Evolutionary conservation across 2,329 filamentous ascomycete species (phyloP).

Genomic region (Colletotrichum viniferum): DNA sequence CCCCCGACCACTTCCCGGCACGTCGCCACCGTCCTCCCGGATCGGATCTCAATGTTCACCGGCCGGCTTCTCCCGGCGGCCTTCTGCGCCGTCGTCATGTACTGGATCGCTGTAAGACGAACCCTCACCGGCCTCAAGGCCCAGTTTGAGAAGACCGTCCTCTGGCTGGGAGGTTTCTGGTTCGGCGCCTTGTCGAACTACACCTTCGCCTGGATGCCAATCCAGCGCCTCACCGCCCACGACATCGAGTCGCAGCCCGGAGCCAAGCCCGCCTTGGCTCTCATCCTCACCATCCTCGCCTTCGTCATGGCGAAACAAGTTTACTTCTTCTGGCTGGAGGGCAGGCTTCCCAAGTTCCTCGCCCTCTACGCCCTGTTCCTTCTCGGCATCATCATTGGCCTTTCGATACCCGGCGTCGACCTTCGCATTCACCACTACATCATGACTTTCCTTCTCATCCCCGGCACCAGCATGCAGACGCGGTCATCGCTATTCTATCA

Average conservation of each 20-base stretch:
- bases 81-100: conserved; percentile 87
- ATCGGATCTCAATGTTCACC: conserved; percentile 9
- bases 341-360: conserved; percentile 77
- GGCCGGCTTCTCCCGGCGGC: conserved; percentile 85
- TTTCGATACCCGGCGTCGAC: conserved; percentile 76
- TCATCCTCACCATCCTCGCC: conserved; percentile 75
- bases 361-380: conserved; percentile 78
- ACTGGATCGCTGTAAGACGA: conserved; percentile 77
- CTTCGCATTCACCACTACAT: conserved; percentile 96
- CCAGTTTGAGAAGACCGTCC: conserved; percentile 85
- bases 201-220: conserved; percentile 92
- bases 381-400: conserved; percentile 67
- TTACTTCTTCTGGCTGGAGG: conserved; percentile 86
- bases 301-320: conserved; percentile 75
- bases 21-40: conserved; percentile 70
- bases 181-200: conserved; percentile 92
- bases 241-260: conserved; percentile 90
- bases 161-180: conserved; percentile 92
- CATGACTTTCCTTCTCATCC: conserved; percentile 82
- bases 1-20: conserved; percentile 64
- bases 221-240: conserved; percentile 85
- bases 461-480: conserved; percentile 88
- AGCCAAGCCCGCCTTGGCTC: conserved; percentile 79
- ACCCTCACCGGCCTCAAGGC: conserved; percentile 75
- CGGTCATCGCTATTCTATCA: conserved; percentile 86